Base-by-base conservation (phyloP, 2,329 filamentous ascomycete species). In the Venturia carpophila region DNA sequence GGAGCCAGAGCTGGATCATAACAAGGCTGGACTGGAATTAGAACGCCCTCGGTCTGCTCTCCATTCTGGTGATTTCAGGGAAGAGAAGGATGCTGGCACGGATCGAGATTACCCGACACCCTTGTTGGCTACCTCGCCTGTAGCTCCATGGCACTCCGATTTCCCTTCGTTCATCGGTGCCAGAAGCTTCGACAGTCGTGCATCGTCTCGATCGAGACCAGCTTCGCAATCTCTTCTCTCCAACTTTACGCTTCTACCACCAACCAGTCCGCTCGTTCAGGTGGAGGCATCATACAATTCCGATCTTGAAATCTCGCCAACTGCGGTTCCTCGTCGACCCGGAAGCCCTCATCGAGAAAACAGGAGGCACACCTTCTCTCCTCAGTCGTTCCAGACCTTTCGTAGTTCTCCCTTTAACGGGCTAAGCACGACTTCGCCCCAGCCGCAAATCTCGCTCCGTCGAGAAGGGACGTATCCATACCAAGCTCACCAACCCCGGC, bases 261-360 rank as follows among this genome's bases (percentile, higher is more conserved):
- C 94, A 0, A 97, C 94, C 1, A 97, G 92, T 71, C 94, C 94
- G 17, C 80, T 99, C 13, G 92, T 95, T 0, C 87, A 97, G 71
- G 47, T 52, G 27, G 47, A 52, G 30, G 91, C 92, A 52, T 86
- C 91, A 71, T 95, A 88, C 76, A 94, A 92, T 69, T 87, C 91
- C 7, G 91, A 94, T 69, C 72, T 88, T 27, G 87, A 91, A 66
- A 79, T 88, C 60, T 80, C 84, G 1, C 79, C 83, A 68, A 79
- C 65, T 66, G 47, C 47, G 19, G 15, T 45, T 11, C 41, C 24
- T 73, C 73, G 73, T 55, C 67, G 69, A 21, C 78, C 77, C 1
- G 71, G 69, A 66, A 80, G 77, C 66, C 75, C 77, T 19, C 80
- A 83, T 39, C 80, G 78, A 65, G 77, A 74, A 58, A 82, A 82